A percentile compares a stretch with the other conserved stretches of the same genome.
Evolutionary conservation across 1,284 basidiomycete species (phyloP).

Genomic region (Amylostereum areolatum): DNA sequence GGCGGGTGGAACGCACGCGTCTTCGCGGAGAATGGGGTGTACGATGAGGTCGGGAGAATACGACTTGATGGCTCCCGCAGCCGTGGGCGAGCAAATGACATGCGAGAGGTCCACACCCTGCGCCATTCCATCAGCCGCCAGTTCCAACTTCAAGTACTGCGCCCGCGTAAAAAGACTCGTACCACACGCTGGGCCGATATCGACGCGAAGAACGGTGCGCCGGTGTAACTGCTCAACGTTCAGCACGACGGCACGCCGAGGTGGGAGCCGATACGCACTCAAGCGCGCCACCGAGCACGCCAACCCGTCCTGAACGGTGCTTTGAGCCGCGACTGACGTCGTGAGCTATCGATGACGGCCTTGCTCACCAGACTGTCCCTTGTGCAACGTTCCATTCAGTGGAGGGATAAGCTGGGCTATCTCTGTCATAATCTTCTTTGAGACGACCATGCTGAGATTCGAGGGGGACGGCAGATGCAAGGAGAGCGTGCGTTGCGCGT

Average conservation of each 20-base stretch:
- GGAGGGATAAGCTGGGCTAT: conserved; percentile 81
- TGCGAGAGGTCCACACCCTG: conserved; percentile 93
- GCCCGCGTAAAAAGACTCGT: too few relatives aligned
- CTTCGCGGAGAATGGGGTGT: conserved; percentile 78
- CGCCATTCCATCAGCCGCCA: background rate
- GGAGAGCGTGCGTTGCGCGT: too few relatives aligned
- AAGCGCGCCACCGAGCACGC: conserved; percentile 87
- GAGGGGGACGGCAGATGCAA: background rate
- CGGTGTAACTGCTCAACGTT: conserved; percentile 66
- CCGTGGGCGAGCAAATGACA: conserved; percentile 92
- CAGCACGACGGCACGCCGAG: background rate
- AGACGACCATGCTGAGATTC: conserved; percentile 44
- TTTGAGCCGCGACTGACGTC: too few relatives aligned
- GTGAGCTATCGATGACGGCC: too few relatives aligned
- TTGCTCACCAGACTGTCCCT: conserved; percentile 83
- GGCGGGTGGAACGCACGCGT: conserved; percentile 39
- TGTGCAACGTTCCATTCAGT: conserved; percentile 80
- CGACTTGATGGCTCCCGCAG: conserved; percentile 89
- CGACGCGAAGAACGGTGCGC: conserved; percentile 91
- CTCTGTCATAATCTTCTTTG: conserved; percentile 55
- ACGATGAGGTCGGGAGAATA: conserved; percentile 97
- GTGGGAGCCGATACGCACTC: conserved; percentile 54
- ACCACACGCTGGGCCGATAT: conserved; percentile 84
- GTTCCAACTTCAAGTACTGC: conserved; percentile 7
- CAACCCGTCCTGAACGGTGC: conserved; percentile 64